Evolutionary conservation across 2,329 filamentous ascomycete genomes (phyloP).

Genomic region (Davidsoniella eucalypti): DNA sequence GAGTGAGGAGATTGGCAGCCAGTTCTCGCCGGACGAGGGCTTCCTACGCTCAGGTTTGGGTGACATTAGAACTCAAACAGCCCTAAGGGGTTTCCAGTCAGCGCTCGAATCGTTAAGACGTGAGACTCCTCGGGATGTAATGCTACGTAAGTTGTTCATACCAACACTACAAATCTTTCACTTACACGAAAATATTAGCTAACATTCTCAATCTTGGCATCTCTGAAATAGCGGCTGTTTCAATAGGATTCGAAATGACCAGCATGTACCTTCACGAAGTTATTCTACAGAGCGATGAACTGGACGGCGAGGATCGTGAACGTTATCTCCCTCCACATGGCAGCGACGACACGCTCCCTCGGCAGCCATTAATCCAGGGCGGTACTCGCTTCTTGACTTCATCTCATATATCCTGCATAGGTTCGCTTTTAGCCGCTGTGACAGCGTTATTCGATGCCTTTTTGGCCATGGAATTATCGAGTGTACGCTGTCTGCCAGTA

Average conservation of each 20-base stretch:
- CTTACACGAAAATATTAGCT: not conserved
- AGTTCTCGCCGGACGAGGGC: conserved; percentile 52
- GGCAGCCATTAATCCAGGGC: conserved; percentile 5
- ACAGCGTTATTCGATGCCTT: conserved; percentile 44
- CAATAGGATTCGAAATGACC: conserved; percentile 46
- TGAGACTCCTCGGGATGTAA: conserved; percentile 34
- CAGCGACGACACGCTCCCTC: not conserved
- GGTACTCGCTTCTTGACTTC: conserved; percentile 24
- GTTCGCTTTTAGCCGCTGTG: conserved; percentile 23
- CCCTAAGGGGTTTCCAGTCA: conserved; percentile 47
- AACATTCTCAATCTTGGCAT: not conserved
- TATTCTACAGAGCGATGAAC: conserved; percentile 45
- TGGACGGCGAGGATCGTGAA: conserved; percentile 27
- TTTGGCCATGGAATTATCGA: conserved; percentile 38
- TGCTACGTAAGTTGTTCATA: conserved; percentile 34
- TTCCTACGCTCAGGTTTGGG: conserved; percentile 35
- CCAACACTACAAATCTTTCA: not conserved
- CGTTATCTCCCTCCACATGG: conserved; percentile 27
- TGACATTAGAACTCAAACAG: conserved; percentile 47
- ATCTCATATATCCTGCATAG: conserved; percentile 21
- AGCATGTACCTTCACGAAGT: conserved; percentile 64
- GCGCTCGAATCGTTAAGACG: conserved; percentile 44
- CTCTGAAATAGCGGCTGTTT: conserved; percentile 34
- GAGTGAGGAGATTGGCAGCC: conserved; percentile 49
- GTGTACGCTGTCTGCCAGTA: conserved; percentile 49